phyloP scores from a whole-genome alignment of 495 filamentous ascomycete species.

The Massariosphaeria phaeospora region DNA sequence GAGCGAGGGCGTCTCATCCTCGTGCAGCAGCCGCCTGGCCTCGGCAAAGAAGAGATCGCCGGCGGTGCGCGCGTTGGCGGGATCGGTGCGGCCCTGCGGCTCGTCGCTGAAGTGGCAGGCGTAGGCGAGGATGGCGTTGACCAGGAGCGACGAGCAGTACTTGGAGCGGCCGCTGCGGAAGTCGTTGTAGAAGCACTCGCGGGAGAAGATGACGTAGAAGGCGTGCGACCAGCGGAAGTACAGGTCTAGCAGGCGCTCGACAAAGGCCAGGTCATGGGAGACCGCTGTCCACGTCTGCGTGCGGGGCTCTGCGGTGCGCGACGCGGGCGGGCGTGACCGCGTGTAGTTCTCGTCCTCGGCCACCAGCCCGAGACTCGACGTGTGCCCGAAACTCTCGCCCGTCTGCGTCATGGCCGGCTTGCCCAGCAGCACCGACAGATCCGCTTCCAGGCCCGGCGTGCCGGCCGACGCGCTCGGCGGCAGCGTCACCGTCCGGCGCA shows the following conservation, averaged over 20 bases:
- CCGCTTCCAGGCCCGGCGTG: slow-evolving; percentile 34
- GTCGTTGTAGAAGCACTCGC: slow-evolving; percentile 67
- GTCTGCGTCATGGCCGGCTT: slow-evolving; percentile 25
- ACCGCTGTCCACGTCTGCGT: slow-evolving; percentile 54
- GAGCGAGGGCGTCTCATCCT: slow-evolving; percentile 54
- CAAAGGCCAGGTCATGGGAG: slow-evolving; percentile 52
- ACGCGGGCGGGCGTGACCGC: background rate
- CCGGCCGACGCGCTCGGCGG: slow-evolving; percentile 14
- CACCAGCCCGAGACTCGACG: slow-evolving; percentile 27
- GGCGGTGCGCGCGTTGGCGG: slow-evolving; percentile 56
- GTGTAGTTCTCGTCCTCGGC: slow-evolving; percentile 34
- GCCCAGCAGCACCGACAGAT: slow-evolving; percentile 39
- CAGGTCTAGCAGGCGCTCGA: slow-evolving; percentile 60
- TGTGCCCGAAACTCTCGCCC: slow-evolving; percentile 28
- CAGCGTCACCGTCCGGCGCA: slow-evolving; percentile 34
- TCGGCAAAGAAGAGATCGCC: slow-evolving; percentile 71
- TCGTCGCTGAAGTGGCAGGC: slow-evolving; percentile 69
- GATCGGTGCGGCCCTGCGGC: slow-evolving; percentile 57
- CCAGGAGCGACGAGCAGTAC: slow-evolving; percentile 67
- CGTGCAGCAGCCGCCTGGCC: slow-evolving; percentile 55
- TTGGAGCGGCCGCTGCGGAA: slow-evolving; percentile 50
- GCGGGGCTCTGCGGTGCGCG: background rate
- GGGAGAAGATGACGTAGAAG: slow-evolving; percentile 64
- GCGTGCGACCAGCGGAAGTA: slow-evolving; percentile 84
- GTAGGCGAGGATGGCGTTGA: slow-evolving; percentile 69